Percentiles rank a stretch among this genome's conserved stretches.
These are phyloP conservation scores for Vaccinium darrowii DNA, from an alignment of 148 eudicot species.

Conservation along the genomic window DNA sequence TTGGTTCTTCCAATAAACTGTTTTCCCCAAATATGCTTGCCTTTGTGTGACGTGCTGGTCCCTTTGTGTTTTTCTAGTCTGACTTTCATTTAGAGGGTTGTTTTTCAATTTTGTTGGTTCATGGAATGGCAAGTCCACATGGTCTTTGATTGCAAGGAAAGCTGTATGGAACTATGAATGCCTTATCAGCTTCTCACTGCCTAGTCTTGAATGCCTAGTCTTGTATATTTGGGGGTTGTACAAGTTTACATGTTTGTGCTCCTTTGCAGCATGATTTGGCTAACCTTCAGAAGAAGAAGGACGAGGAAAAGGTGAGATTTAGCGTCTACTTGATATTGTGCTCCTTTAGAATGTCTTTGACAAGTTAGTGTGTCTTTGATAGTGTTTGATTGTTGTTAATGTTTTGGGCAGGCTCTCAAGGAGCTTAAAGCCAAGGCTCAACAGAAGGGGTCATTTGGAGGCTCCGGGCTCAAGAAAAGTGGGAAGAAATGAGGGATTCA, in stretches of 20 bases:
- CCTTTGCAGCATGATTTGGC: constrained; percentile 71
- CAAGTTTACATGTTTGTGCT: background rate
- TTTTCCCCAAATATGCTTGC: background rate
- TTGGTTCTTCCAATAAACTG: background rate
- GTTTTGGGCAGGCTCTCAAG: constrained; percentile 58
- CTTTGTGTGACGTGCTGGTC: background rate
- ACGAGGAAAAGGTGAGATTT: constrained; percentile 74
- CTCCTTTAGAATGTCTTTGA: background rate
- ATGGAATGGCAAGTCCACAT: background rate
- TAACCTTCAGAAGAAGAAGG: constrained; percentile 87
- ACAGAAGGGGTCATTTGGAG: constrained; percentile 81
- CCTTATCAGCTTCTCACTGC: background rate
- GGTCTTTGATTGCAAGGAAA: background rate
- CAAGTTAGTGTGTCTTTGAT: background rate
- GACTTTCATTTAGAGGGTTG: background rate
- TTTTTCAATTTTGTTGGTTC: background rate
- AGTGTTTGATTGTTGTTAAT: background rate
- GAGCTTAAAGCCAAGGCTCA: constrained; percentile 89
- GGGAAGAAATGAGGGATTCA: constrained; percentile 68
- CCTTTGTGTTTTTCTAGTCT: background rate
- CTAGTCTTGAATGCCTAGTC: no score
- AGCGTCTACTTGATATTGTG: background rate
- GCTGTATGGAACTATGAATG: background rate
- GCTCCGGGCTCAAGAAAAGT: constrained; percentile 94
- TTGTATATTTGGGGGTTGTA: background rate